Conservation (phyloP, 768 basidiomycete genomes). For the Mycena alexandri region DNA sequence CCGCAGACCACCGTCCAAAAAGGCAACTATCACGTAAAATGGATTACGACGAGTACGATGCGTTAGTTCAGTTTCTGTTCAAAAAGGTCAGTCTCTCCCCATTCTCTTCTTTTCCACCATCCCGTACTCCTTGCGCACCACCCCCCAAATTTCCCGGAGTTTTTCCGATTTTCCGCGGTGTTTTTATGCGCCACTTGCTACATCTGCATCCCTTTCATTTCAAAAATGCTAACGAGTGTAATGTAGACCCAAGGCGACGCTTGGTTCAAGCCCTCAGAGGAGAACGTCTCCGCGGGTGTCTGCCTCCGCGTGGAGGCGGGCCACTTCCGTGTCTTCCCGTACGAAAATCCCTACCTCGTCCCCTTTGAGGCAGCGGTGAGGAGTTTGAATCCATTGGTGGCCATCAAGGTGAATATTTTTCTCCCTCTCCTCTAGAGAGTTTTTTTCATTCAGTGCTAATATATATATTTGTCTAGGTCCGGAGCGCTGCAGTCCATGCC, state of each 20-base stretch:
- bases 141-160: no score
- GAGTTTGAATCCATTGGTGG: conserved; percentile 84
- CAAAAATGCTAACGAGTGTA: background rate
- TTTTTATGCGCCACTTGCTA: no score
- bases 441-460: background rate
- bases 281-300: conserved; percentile 84
- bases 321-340: conserved; percentile 86
- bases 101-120: conserved; percentile 3
- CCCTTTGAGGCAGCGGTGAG: conserved; percentile 88
- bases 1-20: no score
- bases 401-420: conserved; percentile 65
- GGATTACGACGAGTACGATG: conserved; percentile 87
- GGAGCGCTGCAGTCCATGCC: conserved; percentile 85
- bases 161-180: no score
- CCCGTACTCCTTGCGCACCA: no score
- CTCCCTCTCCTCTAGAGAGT: background rate
- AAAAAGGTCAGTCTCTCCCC: conserved; percentile 63
- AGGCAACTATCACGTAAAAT: conserved; percentile 48
- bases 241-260: conserved; percentile 82
- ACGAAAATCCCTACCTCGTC: conserved; percentile 83
- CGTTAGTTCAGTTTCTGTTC: conserved; percentile 84
- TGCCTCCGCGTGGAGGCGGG: conserved; percentile 78
- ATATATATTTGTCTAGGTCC: conserved; percentile 47
- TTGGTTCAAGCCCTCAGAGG: conserved; percentile 89
- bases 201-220: no score